Base-by-base conservation (phyloP, 2,329 filamentous ascomycete species). In the Penicillium verrucosum region DNA sequence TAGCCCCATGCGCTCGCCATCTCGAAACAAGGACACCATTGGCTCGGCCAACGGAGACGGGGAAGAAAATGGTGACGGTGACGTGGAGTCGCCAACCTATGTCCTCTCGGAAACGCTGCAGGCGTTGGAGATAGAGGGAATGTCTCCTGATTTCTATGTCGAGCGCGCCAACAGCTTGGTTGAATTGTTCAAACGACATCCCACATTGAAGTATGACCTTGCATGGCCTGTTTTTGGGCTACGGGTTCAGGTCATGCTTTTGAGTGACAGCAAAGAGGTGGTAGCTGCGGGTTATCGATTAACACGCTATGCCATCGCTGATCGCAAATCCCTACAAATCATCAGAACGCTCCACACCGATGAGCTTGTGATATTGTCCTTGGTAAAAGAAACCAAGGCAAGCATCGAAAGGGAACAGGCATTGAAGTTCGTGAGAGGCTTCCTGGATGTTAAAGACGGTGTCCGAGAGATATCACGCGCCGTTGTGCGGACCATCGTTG, bases 351-450 rank as follows among this genome's bases (percentile, higher is more conserved):
- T 97, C 21, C 92, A 97, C 64, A 97, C 92, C 0, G 95, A 99
- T 72, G 93, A 91, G 66, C 80, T 97, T 21, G 92, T 97, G 29
- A 91, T 96, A 38, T 81, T 93, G 67, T 97, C 94, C 0, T 79
- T 99, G 34, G 91, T 95, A 62, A 97, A 97, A 71, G 94, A 97
- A 72, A 89, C 89, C 69, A 97, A 97, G 73, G 90, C 93, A n/a
- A 92, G 93, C 65, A 90, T 99, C 18, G 94, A 99, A 77, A 85
- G 95, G 52, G 94, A 99, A 73, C 94, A 99, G 75, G 94, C 94
- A 12, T 80, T 99, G 67, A 99, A 99, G 72, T 97, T 99, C 71
- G 88, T 97, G 27, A 86, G 94, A 57, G 90, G 92, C 10, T 99
- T 99, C 68, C 79, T 99, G 3, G 94, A 99, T 70, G 91, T 97